Evolutionary conservation across 23 red algal genomes (phyloP).

Genomic region (Gracilaria vermiculophylla): DNA sequence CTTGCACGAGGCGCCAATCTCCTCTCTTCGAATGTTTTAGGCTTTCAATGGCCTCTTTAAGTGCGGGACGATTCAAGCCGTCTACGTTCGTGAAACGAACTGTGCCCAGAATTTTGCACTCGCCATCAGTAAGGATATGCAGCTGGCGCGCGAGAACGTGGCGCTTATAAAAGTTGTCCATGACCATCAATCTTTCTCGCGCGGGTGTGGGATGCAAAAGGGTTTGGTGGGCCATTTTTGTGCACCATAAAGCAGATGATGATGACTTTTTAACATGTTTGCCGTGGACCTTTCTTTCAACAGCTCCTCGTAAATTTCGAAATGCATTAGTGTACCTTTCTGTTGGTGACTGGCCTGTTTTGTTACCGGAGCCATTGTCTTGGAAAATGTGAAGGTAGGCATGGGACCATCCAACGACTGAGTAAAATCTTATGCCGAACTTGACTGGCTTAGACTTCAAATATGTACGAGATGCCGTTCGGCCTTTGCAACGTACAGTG

Average conservation of each 20-base stretch:
- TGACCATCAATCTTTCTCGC: not conserved
- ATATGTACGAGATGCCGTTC: not conserved
- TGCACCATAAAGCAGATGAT: not conserved
- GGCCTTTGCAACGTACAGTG: not conserved
- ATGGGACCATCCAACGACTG: not conserved
- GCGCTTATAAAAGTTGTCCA: slow-evolving; percentile 2
- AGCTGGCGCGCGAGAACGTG: not conserved
- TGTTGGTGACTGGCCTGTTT: not conserved
- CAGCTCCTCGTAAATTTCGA: not conserved
- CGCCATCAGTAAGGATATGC: not conserved
- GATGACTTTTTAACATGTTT: not conserved
- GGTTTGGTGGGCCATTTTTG: not conserved
- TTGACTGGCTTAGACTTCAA: slow-evolving; percentile 2
- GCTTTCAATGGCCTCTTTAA: not conserved
- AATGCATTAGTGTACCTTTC: not conserved
- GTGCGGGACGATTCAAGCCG: not conserved
- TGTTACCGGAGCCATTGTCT: not conserved
- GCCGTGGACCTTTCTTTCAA: not conserved
- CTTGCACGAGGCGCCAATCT: not conserved
- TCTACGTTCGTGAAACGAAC: not conserved
- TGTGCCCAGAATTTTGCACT: not conserved
- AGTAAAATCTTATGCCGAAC: slow-evolving; percentile 6
- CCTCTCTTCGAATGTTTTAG: not conserved
- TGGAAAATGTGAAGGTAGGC: not conserved
- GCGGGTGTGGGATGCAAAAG: not conserved